phyloP scores from a whole-genome alignment of 2,329 filamentous ascomycete species.

The Fonsecaea pedrosoi region DNA sequence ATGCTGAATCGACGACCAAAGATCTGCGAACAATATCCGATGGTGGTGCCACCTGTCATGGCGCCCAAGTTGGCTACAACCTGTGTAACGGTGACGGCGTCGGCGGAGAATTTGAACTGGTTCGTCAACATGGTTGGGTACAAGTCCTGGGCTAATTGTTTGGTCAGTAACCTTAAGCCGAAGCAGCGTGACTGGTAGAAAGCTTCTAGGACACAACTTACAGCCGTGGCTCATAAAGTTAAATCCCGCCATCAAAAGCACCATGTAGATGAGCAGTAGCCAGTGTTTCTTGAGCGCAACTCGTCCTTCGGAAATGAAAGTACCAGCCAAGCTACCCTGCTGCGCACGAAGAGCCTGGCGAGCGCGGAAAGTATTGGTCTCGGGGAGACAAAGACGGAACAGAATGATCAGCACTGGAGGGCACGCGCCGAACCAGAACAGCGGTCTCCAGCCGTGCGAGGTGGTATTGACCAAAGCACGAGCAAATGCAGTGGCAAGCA shows the following conservation, averaged over 20 bases:
- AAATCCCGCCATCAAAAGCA: constrained; percentile 87
- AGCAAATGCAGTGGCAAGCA: constrained; percentile 65
- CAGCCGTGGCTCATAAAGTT: constrained; percentile 72
- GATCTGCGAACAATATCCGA: constrained; percentile 73
- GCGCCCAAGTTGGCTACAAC: constrained; percentile 76
- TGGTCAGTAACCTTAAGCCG: constrained; percentile 59
- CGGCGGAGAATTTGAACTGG: constrained; percentile 61
- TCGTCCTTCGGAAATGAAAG: constrained; percentile 78
- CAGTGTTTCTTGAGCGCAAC: constrained; percentile 80
- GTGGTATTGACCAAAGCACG: constrained; percentile 68
- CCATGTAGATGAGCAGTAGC: constrained; percentile 79
- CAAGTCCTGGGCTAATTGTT: constrained; percentile 67
- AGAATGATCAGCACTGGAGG: constrained; percentile 81
- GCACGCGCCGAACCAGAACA: constrained; percentile 88
- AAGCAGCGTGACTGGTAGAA: neutral
- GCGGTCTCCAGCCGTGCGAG: constrained; percentile 77
- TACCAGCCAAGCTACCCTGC: constrained; percentile 65
- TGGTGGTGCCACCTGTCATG: constrained; percentile 69
- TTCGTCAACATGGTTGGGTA: constrained; percentile 67
- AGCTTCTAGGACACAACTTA: constrained; percentile 1
- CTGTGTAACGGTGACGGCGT: constrained; percentile 71
- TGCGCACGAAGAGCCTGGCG: constrained; percentile 69
- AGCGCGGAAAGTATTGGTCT: constrained; percentile 74
- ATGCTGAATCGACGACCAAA: constrained; percentile 74
- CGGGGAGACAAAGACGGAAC: constrained; percentile 77